Conservation (phyloP, 441 rosid genomes). For the Populus hybrid region DNA sequence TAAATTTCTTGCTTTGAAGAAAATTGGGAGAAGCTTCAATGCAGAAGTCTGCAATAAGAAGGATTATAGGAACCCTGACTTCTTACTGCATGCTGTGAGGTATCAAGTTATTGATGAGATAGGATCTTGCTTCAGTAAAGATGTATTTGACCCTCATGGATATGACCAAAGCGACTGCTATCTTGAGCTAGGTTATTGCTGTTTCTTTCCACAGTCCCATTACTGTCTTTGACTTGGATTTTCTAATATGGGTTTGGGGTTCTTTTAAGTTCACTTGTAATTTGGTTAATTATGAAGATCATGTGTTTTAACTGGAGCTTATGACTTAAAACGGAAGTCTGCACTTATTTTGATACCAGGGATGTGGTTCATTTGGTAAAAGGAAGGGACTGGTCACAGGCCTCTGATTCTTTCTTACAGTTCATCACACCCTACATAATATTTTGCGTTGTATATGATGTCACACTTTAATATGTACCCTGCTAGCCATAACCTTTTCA, state of each 20-base stretch:
- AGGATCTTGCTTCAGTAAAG: constrained; percentile 92
- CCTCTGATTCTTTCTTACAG: background rate
- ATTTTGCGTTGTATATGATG: background rate
- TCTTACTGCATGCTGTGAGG: constrained; percentile 87
- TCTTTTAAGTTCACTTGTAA: background rate
- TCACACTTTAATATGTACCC: background rate
- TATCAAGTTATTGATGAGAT: constrained; percentile 94
- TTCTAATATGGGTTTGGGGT: background rate
- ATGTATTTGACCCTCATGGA: constrained; percentile 91
- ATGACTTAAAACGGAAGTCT: background rate
- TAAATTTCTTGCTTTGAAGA: constrained; percentile 73
- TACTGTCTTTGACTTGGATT: background rate
- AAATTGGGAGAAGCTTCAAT: constrained; percentile 89
- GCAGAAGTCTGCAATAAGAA: constrained; percentile 89
- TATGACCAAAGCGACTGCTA: constrained; percentile 82
- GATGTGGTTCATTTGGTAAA: background rate
- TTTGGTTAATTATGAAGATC: background rate
- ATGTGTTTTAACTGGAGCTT: background rate
- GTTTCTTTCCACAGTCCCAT: constrained; percentile 13
- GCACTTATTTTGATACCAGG: background rate
- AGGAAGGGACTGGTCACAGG: background rate
- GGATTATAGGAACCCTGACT: constrained; percentile 95
- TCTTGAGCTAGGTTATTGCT: constrained; percentile 68
- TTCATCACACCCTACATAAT: background rate
- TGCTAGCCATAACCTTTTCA: background rate